phyloP scores from a whole-genome alignment of 495 filamentous ascomycete genomes.

The Aspergillus heteromorphus region DNA sequence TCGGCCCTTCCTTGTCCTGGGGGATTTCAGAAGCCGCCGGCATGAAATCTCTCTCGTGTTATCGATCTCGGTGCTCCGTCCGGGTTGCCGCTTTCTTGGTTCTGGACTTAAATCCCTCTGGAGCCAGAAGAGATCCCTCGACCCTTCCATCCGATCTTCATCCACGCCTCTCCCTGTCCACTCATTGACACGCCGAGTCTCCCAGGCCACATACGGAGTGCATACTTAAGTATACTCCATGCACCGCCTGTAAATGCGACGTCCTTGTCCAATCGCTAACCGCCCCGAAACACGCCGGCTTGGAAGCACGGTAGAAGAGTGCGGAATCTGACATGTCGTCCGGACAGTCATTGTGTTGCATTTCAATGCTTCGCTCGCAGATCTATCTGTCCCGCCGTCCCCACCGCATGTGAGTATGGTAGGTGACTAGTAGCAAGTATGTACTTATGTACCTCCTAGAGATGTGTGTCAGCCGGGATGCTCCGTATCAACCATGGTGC shows the following conservation, averaged over 20 bases:
- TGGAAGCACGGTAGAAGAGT: slow-evolving; percentile 10
- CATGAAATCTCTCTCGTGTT: no score
- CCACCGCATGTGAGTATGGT: not conserved
- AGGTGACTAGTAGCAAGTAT: no score
- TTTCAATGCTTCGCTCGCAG: slow-evolving; percentile 10
- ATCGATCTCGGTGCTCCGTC: no score
- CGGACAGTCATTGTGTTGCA: slow-evolving; percentile 4
- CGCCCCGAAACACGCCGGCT: slow-evolving; percentile 12
- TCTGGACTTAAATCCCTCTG: not conserved
- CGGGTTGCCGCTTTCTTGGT: not conserved
- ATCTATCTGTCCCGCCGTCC: slow-evolving; percentile 5
- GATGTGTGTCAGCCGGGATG: not conserved
- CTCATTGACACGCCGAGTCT: not conserved
- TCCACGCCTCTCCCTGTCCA: not conserved
- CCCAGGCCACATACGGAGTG: not conserved
- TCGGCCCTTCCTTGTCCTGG: no score
- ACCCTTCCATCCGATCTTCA: not conserved
- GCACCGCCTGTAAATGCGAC: slow-evolving; percentile 14
- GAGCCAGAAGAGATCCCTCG: no score
- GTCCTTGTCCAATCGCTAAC: slow-evolving; percentile 21
- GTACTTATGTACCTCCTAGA: no score
- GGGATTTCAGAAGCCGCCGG: no score
- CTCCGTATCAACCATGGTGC: not conserved
- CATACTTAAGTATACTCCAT: slow-evolving; percentile 1
- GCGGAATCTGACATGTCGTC: slow-evolving; percentile 9